phyloP scores from a whole-genome alignment of 2,329 filamentous ascomycete species.

The Epichloe uncinata region DNA sequence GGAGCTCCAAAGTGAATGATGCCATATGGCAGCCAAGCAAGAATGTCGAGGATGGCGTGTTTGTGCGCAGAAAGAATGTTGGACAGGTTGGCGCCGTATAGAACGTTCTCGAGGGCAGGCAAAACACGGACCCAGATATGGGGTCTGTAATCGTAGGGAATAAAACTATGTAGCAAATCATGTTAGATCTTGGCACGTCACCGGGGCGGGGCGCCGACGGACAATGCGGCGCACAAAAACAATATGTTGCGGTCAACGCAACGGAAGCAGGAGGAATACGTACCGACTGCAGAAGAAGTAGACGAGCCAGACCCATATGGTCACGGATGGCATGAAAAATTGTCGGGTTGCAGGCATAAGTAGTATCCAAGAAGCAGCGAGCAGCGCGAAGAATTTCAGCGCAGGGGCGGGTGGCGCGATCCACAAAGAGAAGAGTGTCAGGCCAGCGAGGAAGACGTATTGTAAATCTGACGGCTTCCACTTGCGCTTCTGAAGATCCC shows the following conservation, averaged over 20 bases:
- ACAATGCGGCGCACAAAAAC: not conserved
- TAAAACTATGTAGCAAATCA: conserved; percentile 48
- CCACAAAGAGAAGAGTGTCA: conserved; percentile 71
- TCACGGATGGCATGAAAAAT: conserved; percentile 78
- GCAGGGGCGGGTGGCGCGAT: conserved; percentile 72
- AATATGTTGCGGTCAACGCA: not conserved
- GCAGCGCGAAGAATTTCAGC: conserved; percentile 59
- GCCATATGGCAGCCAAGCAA: conserved; percentile 91
- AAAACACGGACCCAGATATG: conserved; percentile 93
- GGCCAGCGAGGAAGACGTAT: conserved; percentile 59
- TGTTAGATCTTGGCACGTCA: not conserved
- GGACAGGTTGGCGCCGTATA: conserved; percentile 90
- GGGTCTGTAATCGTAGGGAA: conserved; percentile 75
- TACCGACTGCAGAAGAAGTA: conserved; percentile 92
- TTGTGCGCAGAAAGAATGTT: conserved; percentile 91
- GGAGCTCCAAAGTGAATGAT: conserved; percentile 82
- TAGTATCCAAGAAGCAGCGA: conserved; percentile 54
- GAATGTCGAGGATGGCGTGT: conserved; percentile 66
- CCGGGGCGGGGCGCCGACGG: not conserved
- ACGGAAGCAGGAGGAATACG: conserved; percentile 23
- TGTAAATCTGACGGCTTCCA: conserved; percentile 79
- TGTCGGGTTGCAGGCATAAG: conserved; percentile 77
- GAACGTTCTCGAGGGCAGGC: conserved; percentile 86
- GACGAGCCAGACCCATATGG: conserved; percentile 74
- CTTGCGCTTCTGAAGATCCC: conserved; percentile 59